A percentile compares a stretch with the other conserved stretches of the same genome.
Evolutionary conservation across 192 early-diverging fungal genomes (phyloP).

Genomic region (Chytriomyces confervae): DNA sequence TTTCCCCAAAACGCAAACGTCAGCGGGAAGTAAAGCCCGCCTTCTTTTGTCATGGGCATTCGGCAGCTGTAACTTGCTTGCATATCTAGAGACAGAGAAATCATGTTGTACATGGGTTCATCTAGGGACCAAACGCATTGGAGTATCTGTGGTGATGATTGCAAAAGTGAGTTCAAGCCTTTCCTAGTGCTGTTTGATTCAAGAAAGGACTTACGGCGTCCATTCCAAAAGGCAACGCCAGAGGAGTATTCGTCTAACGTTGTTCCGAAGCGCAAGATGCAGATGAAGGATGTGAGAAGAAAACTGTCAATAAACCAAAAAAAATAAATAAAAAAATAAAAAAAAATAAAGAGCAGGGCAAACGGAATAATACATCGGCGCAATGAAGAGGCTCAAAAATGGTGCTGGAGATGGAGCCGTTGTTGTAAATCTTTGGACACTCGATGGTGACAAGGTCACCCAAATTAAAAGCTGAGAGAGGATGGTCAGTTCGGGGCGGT

Average conservation of each 20-base stretch:
- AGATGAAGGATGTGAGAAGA: neutral
- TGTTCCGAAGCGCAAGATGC: too few relatives aligned
- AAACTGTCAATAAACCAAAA: neutral
- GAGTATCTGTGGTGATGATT: slow-evolving; percentile 5
- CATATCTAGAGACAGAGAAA: slow-evolving; percentile 18
- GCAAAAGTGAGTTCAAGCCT: neutral
- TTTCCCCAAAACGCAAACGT: slow-evolving; percentile 38
- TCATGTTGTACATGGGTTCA: slow-evolving; percentile 26
- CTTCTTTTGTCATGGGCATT: slow-evolving; percentile 36
- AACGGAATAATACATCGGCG: slow-evolving; percentile 29
- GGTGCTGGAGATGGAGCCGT: slow-evolving; percentile 25
- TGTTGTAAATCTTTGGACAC: slow-evolving; percentile 28
- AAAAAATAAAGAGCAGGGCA: neutral
- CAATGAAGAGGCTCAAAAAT: slow-evolving; percentile 29
- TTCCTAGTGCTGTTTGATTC: neutral
- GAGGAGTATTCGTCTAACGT: slow-evolving; percentile 27
- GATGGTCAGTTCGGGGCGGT: neutral
- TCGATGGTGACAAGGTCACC: slow-evolving; percentile 40
- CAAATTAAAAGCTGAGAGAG: slow-evolving; percentile 22
- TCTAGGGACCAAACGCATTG: slow-evolving; percentile 32
- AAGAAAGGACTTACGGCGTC: slow-evolving; percentile 13
- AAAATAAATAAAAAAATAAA: neutral
- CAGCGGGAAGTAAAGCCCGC: slow-evolving; percentile 26
- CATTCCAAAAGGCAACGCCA: slow-evolving; percentile 30
- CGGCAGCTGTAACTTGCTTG: slow-evolving; percentile 32